Percentiles rank a stretch among this genome's conserved stretches.
phyloP scores from a whole-genome alignment of 352 stramenopile genomes.

The Pythium brachiatum region DNA sequence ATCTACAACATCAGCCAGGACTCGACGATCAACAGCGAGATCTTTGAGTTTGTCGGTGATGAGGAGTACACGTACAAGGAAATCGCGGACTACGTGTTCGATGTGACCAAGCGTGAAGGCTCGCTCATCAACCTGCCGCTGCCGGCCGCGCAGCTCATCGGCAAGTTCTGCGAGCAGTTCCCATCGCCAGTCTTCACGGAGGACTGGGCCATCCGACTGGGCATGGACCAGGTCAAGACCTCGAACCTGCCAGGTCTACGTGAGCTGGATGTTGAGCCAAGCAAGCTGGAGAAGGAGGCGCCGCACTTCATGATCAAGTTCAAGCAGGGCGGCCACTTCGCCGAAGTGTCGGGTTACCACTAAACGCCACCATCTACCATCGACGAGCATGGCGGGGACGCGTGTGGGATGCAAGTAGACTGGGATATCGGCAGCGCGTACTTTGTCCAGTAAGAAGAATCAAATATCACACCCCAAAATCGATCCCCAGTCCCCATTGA shows the following conservation, averaged over 20 bases:
- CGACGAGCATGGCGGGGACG: background rate
- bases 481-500: background rate
- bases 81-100: slow-evolving; percentile 95
- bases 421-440: background rate
- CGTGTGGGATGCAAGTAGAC: slow-evolving; percentile 2
- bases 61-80: slow-evolving; percentile 97
- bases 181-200: slow-evolving; percentile 81
- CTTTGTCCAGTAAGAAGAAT: slow-evolving; percentile 14
- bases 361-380: slow-evolving; percentile 26
- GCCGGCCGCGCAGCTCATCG: slow-evolving; percentile 69
- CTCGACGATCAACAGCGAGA: slow-evolving; percentile 88
- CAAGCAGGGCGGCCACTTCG: slow-evolving; percentile 94
- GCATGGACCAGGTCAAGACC: slow-evolving; percentile 83
- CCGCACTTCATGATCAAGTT: slow-evolving; percentile 96
- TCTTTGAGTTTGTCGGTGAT: slow-evolving; percentile 95
- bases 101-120: slow-evolving; percentile 80
- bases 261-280: slow-evolving; percentile 85
- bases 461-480: slow-evolving; percentile 8
- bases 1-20: slow-evolving; percentile 83
- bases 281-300: slow-evolving; percentile 93
- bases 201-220: slow-evolving; percentile 75
- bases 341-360: slow-evolving; percentile 87
- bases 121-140: slow-evolving; percentile 82
- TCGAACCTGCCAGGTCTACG: slow-evolving; percentile 71
- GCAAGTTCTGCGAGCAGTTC: slow-evolving; percentile 80